Evolutionary conservation across 129 eudicot species (phyloP), one percentile per base, ranked within the genome.

Genomic region (Ambrosia artemisiifolia): DNA sequence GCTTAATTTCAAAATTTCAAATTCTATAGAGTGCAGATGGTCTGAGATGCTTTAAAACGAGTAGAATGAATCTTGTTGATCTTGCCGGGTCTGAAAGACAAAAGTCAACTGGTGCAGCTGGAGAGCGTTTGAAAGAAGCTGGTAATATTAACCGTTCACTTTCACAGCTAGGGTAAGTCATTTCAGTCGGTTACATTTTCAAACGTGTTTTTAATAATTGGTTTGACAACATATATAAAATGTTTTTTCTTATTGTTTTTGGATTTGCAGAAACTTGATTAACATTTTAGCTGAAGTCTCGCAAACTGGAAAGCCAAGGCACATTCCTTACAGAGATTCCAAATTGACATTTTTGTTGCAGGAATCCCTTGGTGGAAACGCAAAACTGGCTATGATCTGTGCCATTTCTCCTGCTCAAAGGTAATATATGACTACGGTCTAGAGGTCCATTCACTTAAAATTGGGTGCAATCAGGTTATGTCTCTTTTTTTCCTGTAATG

Each of bases 61-160:
- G 98, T 75, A 84, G 90, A 79, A 94, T 94, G 67, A 94, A 94
- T 73, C 87, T 94, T 62, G 98, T 94, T 73, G 98, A 94, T 73
- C 97, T 94, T 84, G 98, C 98, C 28, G 98, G 98, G 46, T 94
- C 98, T 30, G 98, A 94, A 83, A 90, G 98, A 62, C 98, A 94
- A 65, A 94, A 90, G 83, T 84, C 82, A 57, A 94, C 98, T 17
- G 98, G 97, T 77, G 97, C 98, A 79, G 98, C 93, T 47, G 98
- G 98, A 80, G 96, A 88, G 55, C 96, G 98, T 63, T 83, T 94
- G 84, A 94, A 94, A 79, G 98, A 94, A 84, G 98, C 98, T 48
- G 98, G 98, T 67, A 94, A 94, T 63, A 94, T 94, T n/a, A 94
- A 94, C 71, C 92, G 98, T n/a, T 94, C 98, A 0, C 96, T 94